These are phyloP conservation scores for Kodamaea kaohsiungensis DNA, from an alignment of 805 yeast genomes.

Conservation along the genomic window DNA sequence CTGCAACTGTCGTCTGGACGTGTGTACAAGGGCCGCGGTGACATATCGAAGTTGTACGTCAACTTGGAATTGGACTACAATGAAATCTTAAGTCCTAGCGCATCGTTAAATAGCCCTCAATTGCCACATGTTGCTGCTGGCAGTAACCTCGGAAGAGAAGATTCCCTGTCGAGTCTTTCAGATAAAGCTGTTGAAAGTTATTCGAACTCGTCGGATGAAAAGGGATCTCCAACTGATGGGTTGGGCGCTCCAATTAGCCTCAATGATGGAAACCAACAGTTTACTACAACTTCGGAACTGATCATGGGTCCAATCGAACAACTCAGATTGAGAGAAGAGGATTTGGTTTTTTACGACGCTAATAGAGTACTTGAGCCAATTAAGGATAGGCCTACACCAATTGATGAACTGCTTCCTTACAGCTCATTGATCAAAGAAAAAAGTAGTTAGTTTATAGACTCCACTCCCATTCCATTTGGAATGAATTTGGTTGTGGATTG, in stretches of 20 bases:
- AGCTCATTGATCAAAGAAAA: background rate
- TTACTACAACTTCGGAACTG: background rate
- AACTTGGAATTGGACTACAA: constrained; percentile 18
- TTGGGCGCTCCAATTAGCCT: constrained; percentile 7
- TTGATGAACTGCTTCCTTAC: constrained; percentile 16
- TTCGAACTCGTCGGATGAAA: background rate
- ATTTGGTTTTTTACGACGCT: background rate
- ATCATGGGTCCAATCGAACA: constrained; percentile 6
- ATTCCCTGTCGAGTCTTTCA: background rate
- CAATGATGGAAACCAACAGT: background rate
- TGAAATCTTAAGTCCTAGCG: constrained; percentile 8
- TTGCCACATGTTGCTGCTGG: constrained; percentile 9
- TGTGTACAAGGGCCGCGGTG: constrained; percentile 37
- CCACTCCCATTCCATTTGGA: background rate
- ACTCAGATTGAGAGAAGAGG: constrained; percentile 8
- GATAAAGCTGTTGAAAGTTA: background rate
- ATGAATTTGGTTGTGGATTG: background rate
- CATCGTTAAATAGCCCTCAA: constrained; percentile 5
- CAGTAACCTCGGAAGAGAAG: background rate
- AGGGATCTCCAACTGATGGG: background rate
- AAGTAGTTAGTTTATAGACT: background rate
- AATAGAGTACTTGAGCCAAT: constrained; percentile 4
- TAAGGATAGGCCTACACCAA: constrained; percentile 28
- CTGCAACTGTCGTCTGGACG: constrained; percentile 12
- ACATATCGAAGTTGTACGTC: constrained; percentile 33